phyloP scores from a whole-genome alignment of 805 yeast genomes.

The Candida namnaoensis region DNA sequence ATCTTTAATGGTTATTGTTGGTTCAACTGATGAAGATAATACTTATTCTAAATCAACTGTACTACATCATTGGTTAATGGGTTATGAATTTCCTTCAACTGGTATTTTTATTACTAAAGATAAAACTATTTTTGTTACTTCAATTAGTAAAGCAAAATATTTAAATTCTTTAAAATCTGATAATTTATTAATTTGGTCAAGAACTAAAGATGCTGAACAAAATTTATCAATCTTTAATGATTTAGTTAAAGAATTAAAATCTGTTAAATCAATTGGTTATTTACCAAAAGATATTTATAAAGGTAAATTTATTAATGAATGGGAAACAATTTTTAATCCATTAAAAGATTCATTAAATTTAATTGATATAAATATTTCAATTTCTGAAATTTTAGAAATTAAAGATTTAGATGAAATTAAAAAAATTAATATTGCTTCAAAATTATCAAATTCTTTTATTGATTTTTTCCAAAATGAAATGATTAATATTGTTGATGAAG shows the following conservation, averaged over 20 bases:
- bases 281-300: conserved; percentile 68
- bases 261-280: conserved; percentile 48
- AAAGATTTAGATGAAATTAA: conserved; percentile 77
- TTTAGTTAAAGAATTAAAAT: conserved; percentile 35
- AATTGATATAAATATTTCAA: conserved; percentile 44
- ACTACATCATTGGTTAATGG: conserved; percentile 84
- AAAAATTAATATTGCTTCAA: conserved; percentile 60
- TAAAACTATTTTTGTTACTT: conserved; percentile 60
- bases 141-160: conserved; percentile 79
- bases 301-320: conserved; percentile 80
- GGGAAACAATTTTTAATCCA: conserved; percentile 41
- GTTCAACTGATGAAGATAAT: conserved; percentile 80
- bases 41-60: conserved; percentile 85
- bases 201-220: conserved; percentile 77
- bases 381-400: conserved; percentile 52
- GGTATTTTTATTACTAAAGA: conserved; percentile 55
- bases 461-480: conserved; percentile 78
- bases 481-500: conserved; percentile 84
- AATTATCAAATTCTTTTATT: conserved; percentile 73
- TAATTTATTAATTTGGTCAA: conserved; percentile 50
- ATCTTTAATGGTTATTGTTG: conserved; percentile 61
- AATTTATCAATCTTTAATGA: conserved; percentile 59
- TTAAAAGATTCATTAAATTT: conserved; percentile 30
- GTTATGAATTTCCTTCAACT: conserved; percentile 95
- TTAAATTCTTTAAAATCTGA: conserved; percentile 47